These are phyloP conservation scores for Claviceps arundinis DNA, from an alignment of 2,329 filamentous ascomycete genomes.

Conservation along the genomic window DNA sequence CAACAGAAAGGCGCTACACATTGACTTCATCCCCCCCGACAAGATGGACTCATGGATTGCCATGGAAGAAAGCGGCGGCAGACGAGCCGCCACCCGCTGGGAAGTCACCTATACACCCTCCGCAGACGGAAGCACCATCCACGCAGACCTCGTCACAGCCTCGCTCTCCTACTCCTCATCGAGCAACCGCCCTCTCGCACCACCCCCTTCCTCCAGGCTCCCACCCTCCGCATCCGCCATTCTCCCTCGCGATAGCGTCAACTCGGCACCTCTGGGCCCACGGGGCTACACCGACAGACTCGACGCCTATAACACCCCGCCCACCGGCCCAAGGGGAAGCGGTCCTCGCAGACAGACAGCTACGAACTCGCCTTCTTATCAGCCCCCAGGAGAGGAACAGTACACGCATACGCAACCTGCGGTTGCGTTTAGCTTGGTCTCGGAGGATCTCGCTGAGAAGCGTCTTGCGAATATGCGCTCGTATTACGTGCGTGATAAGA, in stretches of 20 bases:
- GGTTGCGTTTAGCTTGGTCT: conserved; percentile 42
- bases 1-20: conserved; percentile 70
- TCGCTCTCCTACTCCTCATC: conserved; percentile 4
- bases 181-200: conserved; percentile 4
- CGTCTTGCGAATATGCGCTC: conserved; percentile 46
- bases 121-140: conserved; percentile 35
- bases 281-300: conserved; percentile 14
- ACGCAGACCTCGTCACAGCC: conserved; percentile 22
- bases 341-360: conserved; percentile 3
- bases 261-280: conserved; percentile 25
- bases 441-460: conserved; percentile 47
- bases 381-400: background rate
- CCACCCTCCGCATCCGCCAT: conserved; percentile 1
- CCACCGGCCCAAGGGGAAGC: background rate
- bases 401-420: conserved; percentile 28
- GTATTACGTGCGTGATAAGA: conserved; percentile 30
- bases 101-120: conserved; percentile 58
- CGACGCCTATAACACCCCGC: conserved; percentile 2
- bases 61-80: conserved; percentile 41
- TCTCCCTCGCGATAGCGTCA: conserved; percentile 12
- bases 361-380: conserved; percentile 1
- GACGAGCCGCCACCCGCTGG: conserved; percentile 41
- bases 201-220: background rate
- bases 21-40: conserved; percentile 76
- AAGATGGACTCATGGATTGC: conserved; percentile 62